Evolutionary conservation across 441 rosid species (phyloP).

Genomic region (Corymbia citriodora): DNA sequence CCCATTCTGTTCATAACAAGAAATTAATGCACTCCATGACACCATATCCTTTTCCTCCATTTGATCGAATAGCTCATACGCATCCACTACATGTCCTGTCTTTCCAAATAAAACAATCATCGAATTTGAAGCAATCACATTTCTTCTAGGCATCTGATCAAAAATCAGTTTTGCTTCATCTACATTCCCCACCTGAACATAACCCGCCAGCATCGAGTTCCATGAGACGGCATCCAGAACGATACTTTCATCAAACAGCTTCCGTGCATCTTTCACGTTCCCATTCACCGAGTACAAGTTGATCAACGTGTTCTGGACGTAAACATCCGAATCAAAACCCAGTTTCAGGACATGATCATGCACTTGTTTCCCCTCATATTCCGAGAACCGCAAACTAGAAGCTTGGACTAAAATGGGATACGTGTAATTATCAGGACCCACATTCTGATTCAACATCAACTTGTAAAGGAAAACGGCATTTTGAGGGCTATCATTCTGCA

Average conservation of each 20-base stretch:
- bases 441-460: conserved; percentile 26
- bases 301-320: conserved; percentile 43
- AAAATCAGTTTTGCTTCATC: conserved; percentile 41
- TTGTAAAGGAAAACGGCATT: conserved; percentile 28
- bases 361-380: conserved; percentile 36
- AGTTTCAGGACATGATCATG: conserved; percentile 36
- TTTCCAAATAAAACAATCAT: conserved; percentile 50
- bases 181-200: conserved; percentile 28
- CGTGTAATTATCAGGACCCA: conserved; percentile 38
- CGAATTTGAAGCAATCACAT: conserved; percentile 45
- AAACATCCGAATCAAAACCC: conserved; percentile 45
- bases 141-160: conserved; percentile 39
- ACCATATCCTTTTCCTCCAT: conserved; percentile 47
- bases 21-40: conserved; percentile 59
- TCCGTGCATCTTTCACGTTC: conserved; percentile 26
- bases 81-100: conserved; percentile 33
- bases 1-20: conserved; percentile 46
- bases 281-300: conserved; percentile 39
- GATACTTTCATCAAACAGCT: conserved; percentile 44
- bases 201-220: conserved; percentile 54
- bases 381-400: conserved; percentile 20
- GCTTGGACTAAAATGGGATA: conserved; percentile 45
- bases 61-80: conserved; percentile 28
- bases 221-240: conserved; percentile 47
- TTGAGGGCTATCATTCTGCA: conserved; percentile 22